These are phyloP conservation scores for Annulohypoxylon moriforme DNA, from an alignment of 495 filamentous ascomycete species.

Conservation along the genomic window DNA sequence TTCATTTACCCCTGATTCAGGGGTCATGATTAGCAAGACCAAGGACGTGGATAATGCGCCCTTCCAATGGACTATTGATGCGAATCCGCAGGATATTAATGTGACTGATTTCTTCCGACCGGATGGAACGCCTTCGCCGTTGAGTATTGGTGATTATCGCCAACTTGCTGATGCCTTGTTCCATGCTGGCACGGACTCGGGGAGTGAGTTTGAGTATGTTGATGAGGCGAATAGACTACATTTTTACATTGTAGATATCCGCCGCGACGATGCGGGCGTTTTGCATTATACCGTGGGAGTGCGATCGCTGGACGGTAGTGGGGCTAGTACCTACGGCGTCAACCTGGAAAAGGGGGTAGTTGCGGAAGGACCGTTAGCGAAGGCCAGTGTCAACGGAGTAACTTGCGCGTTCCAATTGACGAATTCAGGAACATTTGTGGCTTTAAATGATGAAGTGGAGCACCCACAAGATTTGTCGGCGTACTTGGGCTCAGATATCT, in stretches of 20 bases:
- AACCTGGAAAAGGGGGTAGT: slow-evolving; percentile 43
- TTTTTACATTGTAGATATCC: slow-evolving; percentile 52
- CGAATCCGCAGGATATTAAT: slow-evolving; percentile 55
- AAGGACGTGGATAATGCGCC: slow-evolving; percentile 48
- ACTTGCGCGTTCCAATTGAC: slow-evolving; percentile 50
- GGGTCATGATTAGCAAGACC: slow-evolving; percentile 59
- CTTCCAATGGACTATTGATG: slow-evolving; percentile 59
- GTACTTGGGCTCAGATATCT: slow-evolving; percentile 48
- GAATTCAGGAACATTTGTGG: slow-evolving; percentile 47
- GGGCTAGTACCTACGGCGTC: slow-evolving; percentile 47
- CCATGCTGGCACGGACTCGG: slow-evolving; percentile 56
- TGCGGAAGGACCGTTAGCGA: slow-evolving; percentile 26
- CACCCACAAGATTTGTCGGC: slow-evolving; percentile 49
- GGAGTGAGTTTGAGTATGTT: slow-evolving; percentile 53
- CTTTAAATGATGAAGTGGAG: background rate
- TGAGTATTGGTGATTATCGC: slow-evolving; percentile 55
- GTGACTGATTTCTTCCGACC: slow-evolving; percentile 50
- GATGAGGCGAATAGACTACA: slow-evolving; percentile 54
- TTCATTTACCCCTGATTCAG: slow-evolving; percentile 54
- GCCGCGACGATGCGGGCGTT: slow-evolving; percentile 50
- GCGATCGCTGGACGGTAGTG: slow-evolving; percentile 48
- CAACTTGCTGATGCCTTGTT: slow-evolving; percentile 57
- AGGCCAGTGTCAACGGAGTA: slow-evolving; percentile 35
- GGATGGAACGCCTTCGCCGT: slow-evolving; percentile 42
- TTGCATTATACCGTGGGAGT: slow-evolving; percentile 54